These are phyloP conservation scores for Neonectria hederae DNA, from an alignment of 2,329 filamentous ascomycete genomes.

Conservation along the genomic window DNA sequence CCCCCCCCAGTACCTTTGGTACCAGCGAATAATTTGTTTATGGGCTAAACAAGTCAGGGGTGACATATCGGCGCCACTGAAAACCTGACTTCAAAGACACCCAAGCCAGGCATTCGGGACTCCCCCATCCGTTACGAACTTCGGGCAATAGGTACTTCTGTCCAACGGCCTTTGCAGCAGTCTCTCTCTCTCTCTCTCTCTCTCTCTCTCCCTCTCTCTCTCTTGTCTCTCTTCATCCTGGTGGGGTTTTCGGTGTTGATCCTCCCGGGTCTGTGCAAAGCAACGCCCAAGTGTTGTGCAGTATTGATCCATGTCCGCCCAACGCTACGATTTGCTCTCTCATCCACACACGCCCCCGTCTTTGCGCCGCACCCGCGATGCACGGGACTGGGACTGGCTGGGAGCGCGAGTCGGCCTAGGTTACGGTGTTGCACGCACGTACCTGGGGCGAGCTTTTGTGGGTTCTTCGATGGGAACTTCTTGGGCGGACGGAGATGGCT, in stretches of 20 bases:
- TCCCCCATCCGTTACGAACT: neutral
- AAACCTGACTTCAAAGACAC: neutral
- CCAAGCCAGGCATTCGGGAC: neutral
- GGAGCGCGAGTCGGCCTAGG: neutral
- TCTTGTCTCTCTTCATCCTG: neutral
- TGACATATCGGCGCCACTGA: conserved; percentile 13
- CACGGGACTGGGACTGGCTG: neutral
- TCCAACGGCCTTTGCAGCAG: neutral
- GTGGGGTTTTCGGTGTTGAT: neutral
- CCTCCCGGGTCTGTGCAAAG: neutral
- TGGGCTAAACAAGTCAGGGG: conserved; percentile 21
- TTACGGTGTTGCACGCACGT: no score
- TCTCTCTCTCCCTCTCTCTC: neutral
- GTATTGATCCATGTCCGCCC: neutral
- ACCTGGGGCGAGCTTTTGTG: neutral
- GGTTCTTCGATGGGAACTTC: neutral
- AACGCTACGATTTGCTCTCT: neutral
- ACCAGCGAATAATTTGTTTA: neutral
- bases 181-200: neutral
- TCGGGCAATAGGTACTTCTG: neutral
- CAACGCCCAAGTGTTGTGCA: neutral
- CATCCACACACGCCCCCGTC: neutral
- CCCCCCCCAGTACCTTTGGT: neutral
- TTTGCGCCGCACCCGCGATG: conserved; percentile 22
- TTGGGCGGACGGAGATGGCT: neutral